Evolutionary conservation across 768 basidiomycete genomes (phyloP), one percentile per base, ranked within the genome.

Genomic region (Serendipita sp.): DNA sequence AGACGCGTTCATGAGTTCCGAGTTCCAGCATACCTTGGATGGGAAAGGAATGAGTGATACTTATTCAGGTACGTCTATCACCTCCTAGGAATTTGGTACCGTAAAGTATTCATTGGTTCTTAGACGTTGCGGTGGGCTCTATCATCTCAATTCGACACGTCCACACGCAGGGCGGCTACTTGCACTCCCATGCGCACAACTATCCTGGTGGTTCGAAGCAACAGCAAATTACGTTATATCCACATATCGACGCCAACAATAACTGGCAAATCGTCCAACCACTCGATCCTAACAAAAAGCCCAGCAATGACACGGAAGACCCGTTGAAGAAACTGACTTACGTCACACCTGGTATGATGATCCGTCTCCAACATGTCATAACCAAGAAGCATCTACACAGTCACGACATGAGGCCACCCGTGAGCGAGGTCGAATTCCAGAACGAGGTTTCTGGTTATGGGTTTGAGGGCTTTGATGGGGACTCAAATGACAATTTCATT

Each of bases 171-270:
- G 96, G 96, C 32, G 96, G 96, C n/a, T 99, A 98, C 73, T 77
- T 99, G 11, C 96, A 99, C 74, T 98, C 96, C 0, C 96, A 99
- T 74, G 66, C 82, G 0, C 91, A 95, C 71, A 83, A 81, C 63
- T 99, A 95, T 71, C 96, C 95, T 0, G 81, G 79, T 38, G 96
- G 96, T 30, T 91, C 88, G 71, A 81, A 88, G 74, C 96, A 99
- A 72, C 96, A 99, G 82, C 96, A 99, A 76, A 80, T 99, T 67
- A 98, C 96, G 0, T 84, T 99, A n/a, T 99, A 99, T 72, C 96
- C 96, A 1, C 96, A 99, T 74, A 83, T 88, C n/a, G 96, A 99
- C 71, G 77, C 79, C n/a, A 99, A 99, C 78, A 99, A 99, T 73
- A 75, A 86, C 69, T 99, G 91, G 91, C 80, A 83, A 16, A 82